Base-by-base conservation (phyloP, 768 basidiomycete genomes). In the Phaeolepiota aurea region DNA sequence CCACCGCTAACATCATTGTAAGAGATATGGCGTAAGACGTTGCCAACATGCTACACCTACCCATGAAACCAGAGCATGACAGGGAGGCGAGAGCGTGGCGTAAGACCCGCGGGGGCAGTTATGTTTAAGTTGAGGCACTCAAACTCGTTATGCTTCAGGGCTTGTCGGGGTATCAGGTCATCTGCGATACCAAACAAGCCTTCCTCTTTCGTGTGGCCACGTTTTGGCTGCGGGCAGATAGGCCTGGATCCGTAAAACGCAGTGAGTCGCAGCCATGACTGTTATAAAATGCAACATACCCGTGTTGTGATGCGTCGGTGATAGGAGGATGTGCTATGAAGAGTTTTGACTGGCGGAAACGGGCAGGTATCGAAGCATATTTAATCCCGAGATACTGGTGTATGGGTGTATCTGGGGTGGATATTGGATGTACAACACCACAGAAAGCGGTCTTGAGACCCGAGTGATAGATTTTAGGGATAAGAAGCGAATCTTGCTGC, bases 51-150 rank as follows among this genome's bases (percentile, higher is more conserved):
- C 42, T 18, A 31, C 20, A 64, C 77, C 32, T 50, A 87, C 85
- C 86, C 86, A 61, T 88, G 86, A n/a, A 88, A 65, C 86, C 85
- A 88, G 33, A 87, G 56, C 85, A 88, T 86, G 48, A 88, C 84
- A 4, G 86, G 86, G 12, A 81, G 46, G 32, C 64, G 69, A 30
- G 82, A 79, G 34, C 64, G 62, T 2, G 70, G 50, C 3, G 58
- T 65, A 14, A 78, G 63, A 13, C 72, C 74, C 18, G 71, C 76
- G 7, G 86, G 86, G 42, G 75, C 73, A n/a, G 83, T 85, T 39
- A 88, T 82, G 58, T 85, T 87, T 44, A 88, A 57, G 54, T 87
- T 88, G 16, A 87, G 65, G 57, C 86, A 88, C 39, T 84, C 80
- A 25, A 87, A 84, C 57, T 88, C 86, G 54, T 84, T 72, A 38